Conservation (phyloP, 768 basidiomycete species). For the Suillus subalutaceus region DNA sequence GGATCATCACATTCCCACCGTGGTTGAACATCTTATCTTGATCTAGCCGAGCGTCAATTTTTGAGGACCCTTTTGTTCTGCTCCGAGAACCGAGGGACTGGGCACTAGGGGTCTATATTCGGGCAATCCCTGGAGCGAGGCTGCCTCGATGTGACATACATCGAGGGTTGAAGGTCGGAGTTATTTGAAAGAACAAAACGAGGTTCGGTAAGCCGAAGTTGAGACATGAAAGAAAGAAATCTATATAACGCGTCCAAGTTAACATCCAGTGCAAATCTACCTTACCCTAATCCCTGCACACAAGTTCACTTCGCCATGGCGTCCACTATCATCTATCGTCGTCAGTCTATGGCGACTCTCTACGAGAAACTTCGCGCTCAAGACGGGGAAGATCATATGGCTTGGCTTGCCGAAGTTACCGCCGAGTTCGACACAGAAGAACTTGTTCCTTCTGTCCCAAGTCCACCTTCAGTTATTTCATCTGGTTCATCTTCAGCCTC, state of each 20-base stretch:
- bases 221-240: constrained; percentile 42
- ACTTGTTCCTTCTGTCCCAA: constrained; percentile 20
- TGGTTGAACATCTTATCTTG: constrained; percentile 14
- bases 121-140: constrained; percentile 33
- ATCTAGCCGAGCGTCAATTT: constrained; percentile 10
- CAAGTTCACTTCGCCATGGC: constrained; percentile 23
- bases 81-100: constrained; percentile 21
- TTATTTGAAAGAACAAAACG: constrained; percentile 44
- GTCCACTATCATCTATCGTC: constrained; percentile 35
- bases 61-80: constrained; percentile 16
- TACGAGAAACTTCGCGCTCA: constrained; percentile 38
- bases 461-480: constrained; percentile 29
- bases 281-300: not conserved
- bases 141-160: constrained; percentile 38
- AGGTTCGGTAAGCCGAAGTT: constrained; percentile 42
- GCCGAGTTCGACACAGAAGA: constrained; percentile 37
- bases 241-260: constrained; percentile 30
- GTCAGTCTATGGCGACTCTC: constrained; percentile 39
- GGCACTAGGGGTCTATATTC: constrained; percentile 18
- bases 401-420: constrained; percentile 27
- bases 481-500: constrained; percentile 32
- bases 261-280: constrained; percentile 5
- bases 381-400: constrained; percentile 37
- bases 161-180: constrained; percentile 40
- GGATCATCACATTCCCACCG: constrained; percentile 35